phyloP scores from a whole-genome alignment of 768 basidiomycete species.

The Leccinum barrowsii region DNA sequence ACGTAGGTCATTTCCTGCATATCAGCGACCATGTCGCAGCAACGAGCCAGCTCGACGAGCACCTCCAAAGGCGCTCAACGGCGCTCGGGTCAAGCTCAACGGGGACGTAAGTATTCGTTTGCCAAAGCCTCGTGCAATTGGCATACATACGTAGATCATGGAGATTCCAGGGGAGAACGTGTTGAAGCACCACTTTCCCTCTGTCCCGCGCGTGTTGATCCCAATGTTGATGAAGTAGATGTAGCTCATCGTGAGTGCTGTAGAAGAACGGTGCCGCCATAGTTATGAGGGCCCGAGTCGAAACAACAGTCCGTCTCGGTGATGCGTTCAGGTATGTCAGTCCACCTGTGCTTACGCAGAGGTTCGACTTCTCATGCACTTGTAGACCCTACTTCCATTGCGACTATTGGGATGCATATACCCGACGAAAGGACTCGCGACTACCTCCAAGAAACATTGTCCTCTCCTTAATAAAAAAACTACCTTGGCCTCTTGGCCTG shows the following conservation, averaged over 20 bases:
- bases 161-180: too few relatives aligned
- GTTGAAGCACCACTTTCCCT: too few relatives aligned
- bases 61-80: too few relatives aligned
- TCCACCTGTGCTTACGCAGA: background rate
- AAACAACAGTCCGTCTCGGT: slow-evolving; percentile 61
- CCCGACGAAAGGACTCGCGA: slow-evolving; percentile 27
- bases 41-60: too few relatives aligned
- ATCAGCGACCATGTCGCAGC: too few relatives aligned
- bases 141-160: too few relatives aligned
- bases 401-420: slow-evolving; percentile 64
- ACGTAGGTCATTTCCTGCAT: too few relatives aligned
- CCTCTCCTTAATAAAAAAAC: too few relatives aligned
- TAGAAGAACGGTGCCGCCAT: slow-evolving; percentile 69
- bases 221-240: slow-evolving; percentile 37
- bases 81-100: too few relatives aligned
- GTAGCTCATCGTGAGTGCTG: slow-evolving; percentile 68
- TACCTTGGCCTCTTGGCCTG: slow-evolving; percentile 50
- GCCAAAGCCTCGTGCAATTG: too few relatives aligned
- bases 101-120: too few relatives aligned
- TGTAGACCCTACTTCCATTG: slow-evolving; percentile 63
- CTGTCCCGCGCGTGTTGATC: background rate
- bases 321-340: slow-evolving; percentile 52
- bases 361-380: slow-evolving; percentile 24
- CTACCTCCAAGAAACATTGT: too few relatives aligned
- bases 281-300: slow-evolving; percentile 69